These are phyloP conservation scores for Cladosporium cucumerinum DNA, from an alignment of 2,329 filamentous ascomycete genomes.

Conservation along the genomic window DNA sequence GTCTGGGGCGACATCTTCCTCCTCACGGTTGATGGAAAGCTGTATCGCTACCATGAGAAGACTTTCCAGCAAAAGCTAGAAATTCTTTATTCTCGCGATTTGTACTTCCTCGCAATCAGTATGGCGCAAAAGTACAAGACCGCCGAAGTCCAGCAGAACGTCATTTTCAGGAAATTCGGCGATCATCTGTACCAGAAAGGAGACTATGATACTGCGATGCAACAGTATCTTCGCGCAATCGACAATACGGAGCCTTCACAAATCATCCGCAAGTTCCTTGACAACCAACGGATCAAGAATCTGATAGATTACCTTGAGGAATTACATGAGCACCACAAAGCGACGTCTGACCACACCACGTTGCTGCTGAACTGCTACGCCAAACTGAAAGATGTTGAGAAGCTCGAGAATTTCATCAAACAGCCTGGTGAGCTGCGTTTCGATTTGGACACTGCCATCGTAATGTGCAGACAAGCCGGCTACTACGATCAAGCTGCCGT, in stretches of 20 bases:
- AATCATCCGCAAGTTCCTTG: conserved; percentile 93
- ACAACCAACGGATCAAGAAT: conserved; percentile 96
- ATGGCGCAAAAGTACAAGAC: conserved; percentile 86
- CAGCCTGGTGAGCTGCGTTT: conserved; percentile 93
- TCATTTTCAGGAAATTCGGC: conserved; percentile 90
- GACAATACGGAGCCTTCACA: conserved; percentile 95
- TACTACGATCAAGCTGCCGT: conserved; percentile 97
- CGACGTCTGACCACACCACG: conserved; percentile 92
- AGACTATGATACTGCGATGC: conserved; percentile 98
- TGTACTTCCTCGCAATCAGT: conserved; percentile 88
- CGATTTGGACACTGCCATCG: conserved; percentile 92
- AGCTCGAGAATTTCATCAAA: conserved; percentile 95
- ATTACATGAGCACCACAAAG: conserved; percentile 87
- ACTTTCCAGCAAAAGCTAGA: conserved; percentile 85
- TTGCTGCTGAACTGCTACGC: conserved; percentile 95
- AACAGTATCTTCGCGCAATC: conserved; percentile 93
- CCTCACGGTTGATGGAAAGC: conserved; percentile 88
- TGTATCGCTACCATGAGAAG: conserved; percentile 88
- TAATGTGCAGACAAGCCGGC: conserved; percentile 94
- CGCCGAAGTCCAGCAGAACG: conserved; percentile 75
- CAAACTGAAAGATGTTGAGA: conserved; percentile 94
- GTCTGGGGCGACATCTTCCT: conserved; percentile 91
- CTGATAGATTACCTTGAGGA: conserved; percentile 96
- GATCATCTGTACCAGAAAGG: conserved; percentile 93
- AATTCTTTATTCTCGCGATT: conserved; percentile 87